Base-by-base conservation (phyloP, 108 stramenopile species). In the Asterionellopsis glacialis region DNA sequence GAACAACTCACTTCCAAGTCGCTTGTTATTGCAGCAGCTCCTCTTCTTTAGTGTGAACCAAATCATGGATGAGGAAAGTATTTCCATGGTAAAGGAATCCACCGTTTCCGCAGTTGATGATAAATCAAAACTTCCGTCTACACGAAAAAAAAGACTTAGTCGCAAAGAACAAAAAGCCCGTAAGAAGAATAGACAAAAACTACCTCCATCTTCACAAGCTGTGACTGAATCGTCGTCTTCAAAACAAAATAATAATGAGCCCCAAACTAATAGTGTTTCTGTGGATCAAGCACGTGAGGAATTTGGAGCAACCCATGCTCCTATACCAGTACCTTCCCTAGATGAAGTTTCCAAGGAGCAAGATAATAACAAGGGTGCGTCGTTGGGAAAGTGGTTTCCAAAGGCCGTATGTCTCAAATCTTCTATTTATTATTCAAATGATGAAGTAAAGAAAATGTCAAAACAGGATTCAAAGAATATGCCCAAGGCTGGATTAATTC, bases 301-400 rank as follows among this genome's bases (percentile, higher is more conserved):
- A 19, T 48, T 7, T 21, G 21, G 6, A 48, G 2, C 16, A 15
- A 19, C 45, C 11, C 57, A 67, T 23, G 41, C 41, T 22, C 51
- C 67, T 12, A 68, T 58, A 24, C 58, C 57, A 0, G 38, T 68
- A 49, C 67, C 67, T 23, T 26, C 45, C 9, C 24, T 40, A 44
- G 24, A 48, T 19, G 59, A 59, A 18, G 39, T 53, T 6, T 26
- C 19, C 1, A 38, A 42, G 14, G 21, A 41, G 9, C 48, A 59
- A 7, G 33, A 33, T 24, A 64, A 19, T 5, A 50, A 50, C 6
- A 7, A 49, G 21, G 60, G 43, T n/a, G 65, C 63, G 45, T 72
- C 77, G 15, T 58, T 85, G 0, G 84, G 89, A 48, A 90, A 87
- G 60, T 93, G 92, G 92, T 93, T 93, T 51, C 92, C 92, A 14